A percentile compares a stretch with the other conserved stretches of the same genome.
Conservation (phyloP, 208 protist species). For the Herpetomonas samuelpessoai region DNA sequence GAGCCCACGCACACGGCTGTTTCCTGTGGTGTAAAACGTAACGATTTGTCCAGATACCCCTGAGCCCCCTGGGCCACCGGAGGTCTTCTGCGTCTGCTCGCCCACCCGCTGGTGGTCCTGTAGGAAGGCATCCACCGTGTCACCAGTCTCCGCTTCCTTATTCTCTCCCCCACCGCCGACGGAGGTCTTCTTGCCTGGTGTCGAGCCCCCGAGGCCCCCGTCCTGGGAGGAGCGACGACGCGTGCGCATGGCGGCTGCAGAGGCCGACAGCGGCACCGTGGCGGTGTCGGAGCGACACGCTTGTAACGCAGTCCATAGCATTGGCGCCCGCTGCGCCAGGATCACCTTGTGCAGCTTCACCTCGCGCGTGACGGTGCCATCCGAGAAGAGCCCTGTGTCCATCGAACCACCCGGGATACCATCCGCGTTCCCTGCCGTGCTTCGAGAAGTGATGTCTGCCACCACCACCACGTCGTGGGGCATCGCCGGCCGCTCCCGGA, state of each 20-base stretch:
- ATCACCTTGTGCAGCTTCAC: constrained; percentile 67
- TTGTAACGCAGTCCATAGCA: constrained; percentile 48
- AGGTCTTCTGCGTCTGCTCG: not conserved
- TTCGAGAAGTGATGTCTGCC: too few species aligned
- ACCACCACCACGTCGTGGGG: constrained; percentile 8
- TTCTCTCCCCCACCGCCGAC: not conserved
- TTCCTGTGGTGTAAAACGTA: constrained; percentile 65
- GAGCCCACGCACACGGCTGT: constrained; percentile 58
- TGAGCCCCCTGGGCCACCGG: not conserved
- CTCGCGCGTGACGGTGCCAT: constrained; percentile 3
- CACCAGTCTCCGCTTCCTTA: not conserved
- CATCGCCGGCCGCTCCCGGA: constrained; percentile 28
- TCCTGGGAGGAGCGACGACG: not conserved
- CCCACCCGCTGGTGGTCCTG: constrained; percentile 5
- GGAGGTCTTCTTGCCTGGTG: not conserved
- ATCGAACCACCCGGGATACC: not conserved
- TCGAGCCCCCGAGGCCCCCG: not conserved
- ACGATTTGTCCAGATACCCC: not conserved
- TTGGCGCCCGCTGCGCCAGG: constrained; percentile 66
- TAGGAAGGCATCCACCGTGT: constrained; percentile 32
- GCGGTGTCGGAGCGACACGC: constrained; percentile 44
- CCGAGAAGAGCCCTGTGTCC: not conserved
- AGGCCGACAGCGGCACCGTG: not conserved
- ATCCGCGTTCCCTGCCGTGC: not conserved
- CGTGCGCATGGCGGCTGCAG: not conserved